Conservation (phyloP, 2,329 filamentous ascomycete genomes). For the Xylaria sp. region DNA sequence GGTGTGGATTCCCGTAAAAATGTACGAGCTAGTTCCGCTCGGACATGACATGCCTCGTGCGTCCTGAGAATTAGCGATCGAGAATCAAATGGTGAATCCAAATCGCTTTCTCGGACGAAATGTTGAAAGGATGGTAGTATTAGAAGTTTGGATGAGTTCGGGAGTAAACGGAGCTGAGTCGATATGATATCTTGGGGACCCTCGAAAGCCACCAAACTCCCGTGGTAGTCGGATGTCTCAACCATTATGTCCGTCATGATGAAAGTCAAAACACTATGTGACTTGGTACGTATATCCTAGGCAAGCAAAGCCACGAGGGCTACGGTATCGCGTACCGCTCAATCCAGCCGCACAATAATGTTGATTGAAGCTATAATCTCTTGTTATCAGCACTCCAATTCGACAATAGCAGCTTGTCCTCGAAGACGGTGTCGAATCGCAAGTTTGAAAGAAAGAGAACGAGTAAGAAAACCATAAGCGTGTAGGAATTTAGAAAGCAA, state of each 20-base stretch:
- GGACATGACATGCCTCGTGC: conserved; percentile 60
- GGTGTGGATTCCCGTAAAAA: conserved; percentile 62
- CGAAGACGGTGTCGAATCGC: background rate
- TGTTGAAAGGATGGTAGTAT: conserved; percentile 64
- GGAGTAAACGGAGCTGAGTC: conserved; percentile 69
- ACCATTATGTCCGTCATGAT: conserved; percentile 42
- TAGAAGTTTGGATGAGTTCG: conserved; percentile 66
- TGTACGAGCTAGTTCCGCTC: conserved; percentile 59
- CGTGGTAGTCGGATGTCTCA: conserved; percentile 49
- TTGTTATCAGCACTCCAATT: background rate
- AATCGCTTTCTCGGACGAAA: conserved; percentile 53
- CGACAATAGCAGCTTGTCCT: background rate
- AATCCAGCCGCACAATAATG: background rate
- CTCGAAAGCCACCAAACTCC: conserved; percentile 69
- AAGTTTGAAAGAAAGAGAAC: background rate
- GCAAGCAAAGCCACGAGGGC: background rate
- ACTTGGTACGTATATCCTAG: conserved; percentile 7
- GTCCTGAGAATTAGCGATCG: conserved; percentile 58
- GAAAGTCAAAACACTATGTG: conserved; percentile 9
- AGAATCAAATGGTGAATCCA: conserved; percentile 50
- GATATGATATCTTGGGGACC: conserved; percentile 64
- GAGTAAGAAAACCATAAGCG: background rate
- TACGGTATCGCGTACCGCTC: conserved; percentile 1
- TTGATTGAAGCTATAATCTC: background rate
- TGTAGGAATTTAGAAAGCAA: conserved; percentile 1